Evolutionary conservation across 2,329 filamentous ascomycete genomes (phyloP), one percentile per base, ranked within the genome.

Genomic region (Talaromyces sp.): DNA sequence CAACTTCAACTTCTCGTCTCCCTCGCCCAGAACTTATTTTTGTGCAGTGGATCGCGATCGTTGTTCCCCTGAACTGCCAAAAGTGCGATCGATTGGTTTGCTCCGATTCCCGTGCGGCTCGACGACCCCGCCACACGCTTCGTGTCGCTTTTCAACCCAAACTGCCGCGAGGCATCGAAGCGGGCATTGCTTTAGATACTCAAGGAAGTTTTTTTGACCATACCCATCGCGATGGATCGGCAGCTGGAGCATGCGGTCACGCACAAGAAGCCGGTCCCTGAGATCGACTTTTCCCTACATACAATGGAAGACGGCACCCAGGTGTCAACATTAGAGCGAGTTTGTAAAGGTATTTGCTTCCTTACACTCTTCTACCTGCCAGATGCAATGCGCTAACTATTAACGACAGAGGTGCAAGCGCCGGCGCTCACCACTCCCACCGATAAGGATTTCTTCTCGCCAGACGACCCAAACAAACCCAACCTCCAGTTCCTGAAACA

Each of bases 221-320:
- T 3, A 46, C 43, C 24, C 19, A 46, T 24, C 31, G 27, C 52
- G 29, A 62, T 62, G 61, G 61, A 63, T 26, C 69, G 66, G 52
- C 68, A 70, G 65, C 65, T 97, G 73, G 91, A 96, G 72, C 91
- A 90, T 75, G 94, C 94, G 63, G 92, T 99, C 72, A 87, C 88
- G 75, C 87, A 97, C 70, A 97, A 97, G 88, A 93, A 90, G 81
- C 92, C 93, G 58, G 84, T 95, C 56, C 94, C 94, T 61, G 93
- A 97, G 83, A 97, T 99, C 72, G 94, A 99, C 81, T 99, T 99
- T 76, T 95, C 91, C 60, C 87, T 99, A 72, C 94, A 99, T 78
- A 94, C 90, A 64, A 97, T 97, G 93, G 94, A 99, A 77, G 94
- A 99, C 82, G 91, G 91, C 72, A 88, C 85, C 58, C 91, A 96